Percentiles rank a stretch among this genome's conserved stretches.
These are phyloP conservation scores for Mortierella polycephala DNA, from an alignment of 371 early-diverging fungal species.

Conservation along the genomic window DNA sequence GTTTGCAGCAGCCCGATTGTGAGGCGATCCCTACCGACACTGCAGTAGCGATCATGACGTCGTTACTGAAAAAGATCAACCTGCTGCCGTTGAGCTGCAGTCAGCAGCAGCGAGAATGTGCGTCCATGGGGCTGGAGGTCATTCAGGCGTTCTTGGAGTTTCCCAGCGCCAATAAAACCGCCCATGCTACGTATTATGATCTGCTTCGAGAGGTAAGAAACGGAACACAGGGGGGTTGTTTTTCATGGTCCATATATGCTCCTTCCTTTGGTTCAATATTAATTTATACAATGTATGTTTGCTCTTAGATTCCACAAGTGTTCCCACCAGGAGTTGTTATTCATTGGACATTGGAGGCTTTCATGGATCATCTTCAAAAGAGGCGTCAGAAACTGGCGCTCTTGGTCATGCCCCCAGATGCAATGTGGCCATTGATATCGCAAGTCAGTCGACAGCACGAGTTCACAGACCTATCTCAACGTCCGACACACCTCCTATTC, in stretches of 20 bases:
- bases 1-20: conserved; percentile 51
- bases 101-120: conserved; percentile 46
- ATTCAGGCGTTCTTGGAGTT: conserved; percentile 46
- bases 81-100: conserved; percentile 35
- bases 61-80: conserved; percentile 53
- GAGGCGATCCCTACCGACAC: conserved; percentile 45
- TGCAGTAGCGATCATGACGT: conserved; percentile 37
- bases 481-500: conserved; percentile 68
- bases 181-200: conserved; percentile 52
- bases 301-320: conserved; percentile 38
- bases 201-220: conserved; percentile 47
- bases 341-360: conserved; percentile 76
- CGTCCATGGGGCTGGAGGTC: conserved; percentile 47
- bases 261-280: neutral
- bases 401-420: conserved; percentile 79
- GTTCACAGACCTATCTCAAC: conserved; percentile 74
- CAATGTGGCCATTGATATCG: conserved; percentile 84
- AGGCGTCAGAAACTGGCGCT: conserved; percentile 66
- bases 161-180: conserved; percentile 32
- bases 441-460: conserved; percentile 80
- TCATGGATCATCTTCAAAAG: conserved; percentile 68
- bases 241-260: too few relatives aligned
- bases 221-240: neutral
- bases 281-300: neutral
- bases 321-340: conserved; percentile 56